Evolutionary conservation across 169 alveolate genomes (phyloP), one percentile per base, ranked within the genome.

Genomic region (Plasmodium reichenowi): DNA sequence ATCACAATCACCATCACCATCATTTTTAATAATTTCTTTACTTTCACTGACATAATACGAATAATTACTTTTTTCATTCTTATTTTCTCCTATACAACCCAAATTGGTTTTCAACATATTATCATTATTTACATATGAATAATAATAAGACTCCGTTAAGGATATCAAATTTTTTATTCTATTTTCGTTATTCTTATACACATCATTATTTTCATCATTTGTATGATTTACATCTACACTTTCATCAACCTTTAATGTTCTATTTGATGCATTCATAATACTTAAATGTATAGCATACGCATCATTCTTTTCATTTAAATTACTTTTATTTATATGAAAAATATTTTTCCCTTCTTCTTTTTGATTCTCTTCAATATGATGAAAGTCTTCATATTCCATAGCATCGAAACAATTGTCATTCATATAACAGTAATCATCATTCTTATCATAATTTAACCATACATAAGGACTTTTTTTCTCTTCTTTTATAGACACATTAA

Each of bases 391-490:
- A 60, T 83, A 83, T 48, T 83, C 91, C 45, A 83, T 58, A 15
- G 91, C 91, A 29, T 68, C 74, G 63, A 83, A 83, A 26, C 91
- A 68, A 66, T 83, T 83, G 15, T 83, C 91, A 58, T 83, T 83
- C 43, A 68, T 48, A 47, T 67, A 68, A 24, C 74, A 68, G 66
- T 83, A 63, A 32, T 67, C 80, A 68, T 60, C 54, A 47, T 68
- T 68, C 47, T 83, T 68, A 15, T 56, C 74, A 72, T 83, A 67
- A 50, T 67, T 67, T 7, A 68, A 56, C 80, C 80, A 83, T 6
- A n/a, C 83, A 72, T 83, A 68, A 2, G 83, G 83, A 17, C 80
- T 83, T 48, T 74, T 91, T 26, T 52, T 45, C 9, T 22, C 70
- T 38, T 38, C 10, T 38, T 38, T 38, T 1, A 76, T 70, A 38